A percentile compares a stretch with the other conserved stretches of the same genome.
Conservation (phyloP, 805 yeast species). For the Ogataea trehaloabstinens region DNA sequence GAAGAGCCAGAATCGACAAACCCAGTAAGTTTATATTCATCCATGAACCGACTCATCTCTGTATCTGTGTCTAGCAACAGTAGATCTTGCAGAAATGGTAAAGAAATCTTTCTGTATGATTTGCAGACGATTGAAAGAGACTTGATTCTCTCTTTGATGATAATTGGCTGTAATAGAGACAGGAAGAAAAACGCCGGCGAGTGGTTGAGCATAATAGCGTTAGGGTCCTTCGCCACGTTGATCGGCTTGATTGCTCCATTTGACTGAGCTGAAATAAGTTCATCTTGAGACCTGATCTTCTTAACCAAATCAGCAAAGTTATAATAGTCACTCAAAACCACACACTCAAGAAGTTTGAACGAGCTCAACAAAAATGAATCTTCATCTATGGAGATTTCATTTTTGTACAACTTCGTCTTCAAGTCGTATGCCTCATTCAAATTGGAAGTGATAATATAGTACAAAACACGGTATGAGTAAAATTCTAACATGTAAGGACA, state of each 20-base stretch:
- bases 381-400: constrained; percentile 10
- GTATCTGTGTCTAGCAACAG: constrained; percentile 30
- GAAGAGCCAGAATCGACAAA: constrained; percentile 20
- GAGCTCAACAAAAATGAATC: constrained; percentile 32
- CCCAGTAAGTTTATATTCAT: constrained; percentile 35
- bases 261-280: constrained; percentile 21
- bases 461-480: constrained; percentile 67
- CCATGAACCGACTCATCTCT: constrained; percentile 44
- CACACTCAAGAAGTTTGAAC: constrained; percentile 33
- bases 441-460: constrained; percentile 72
- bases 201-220: constrained; percentile 20
- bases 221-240: constrained; percentile 11
- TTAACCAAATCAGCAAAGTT: constrained; percentile 43
- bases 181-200: constrained; percentile 24
- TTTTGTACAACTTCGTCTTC: constrained; percentile 22
- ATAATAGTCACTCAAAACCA: constrained; percentile 48
- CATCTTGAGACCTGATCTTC: constrained; percentile 25
- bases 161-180: constrained; percentile 48
- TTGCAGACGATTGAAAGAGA: constrained; percentile 55
- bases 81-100: constrained; percentile 16
- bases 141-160: constrained; percentile 55
- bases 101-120: constrained; percentile 49
- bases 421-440: constrained; percentile 51
- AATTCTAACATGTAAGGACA: constrained; percentile 55
- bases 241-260: background rate